Evolutionary conservation across 352 stramenopile genomes (phyloP).

Genomic region (Pythium insidiosum): DNA sequence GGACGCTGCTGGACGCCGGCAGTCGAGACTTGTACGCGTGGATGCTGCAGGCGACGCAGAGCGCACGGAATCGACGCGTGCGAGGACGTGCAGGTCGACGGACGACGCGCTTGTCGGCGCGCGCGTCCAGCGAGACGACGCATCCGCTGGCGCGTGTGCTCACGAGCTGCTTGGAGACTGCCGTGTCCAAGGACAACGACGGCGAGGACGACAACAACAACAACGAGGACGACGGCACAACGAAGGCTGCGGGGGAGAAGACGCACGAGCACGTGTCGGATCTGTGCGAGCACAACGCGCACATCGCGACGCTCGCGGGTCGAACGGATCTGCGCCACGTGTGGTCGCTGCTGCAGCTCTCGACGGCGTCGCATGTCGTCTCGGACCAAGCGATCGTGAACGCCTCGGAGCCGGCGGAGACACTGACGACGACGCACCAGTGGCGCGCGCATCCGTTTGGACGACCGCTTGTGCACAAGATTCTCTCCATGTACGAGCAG

Average conservation of each 20-base stretch:
- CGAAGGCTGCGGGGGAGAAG: neutral
- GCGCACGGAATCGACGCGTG: constrained; percentile 1
- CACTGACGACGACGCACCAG: constrained; percentile 39
- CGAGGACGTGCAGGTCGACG: no score
- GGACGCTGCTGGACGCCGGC: constrained; percentile 8
- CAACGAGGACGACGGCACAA: neutral
- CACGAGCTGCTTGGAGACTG: constrained; percentile 7
- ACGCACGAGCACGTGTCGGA: constrained; percentile 15
- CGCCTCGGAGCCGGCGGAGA: constrained; percentile 3
- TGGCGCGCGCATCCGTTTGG: constrained; percentile 81
- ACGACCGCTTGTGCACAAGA: constrained; percentile 61
- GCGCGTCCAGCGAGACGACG: constrained; percentile 9
- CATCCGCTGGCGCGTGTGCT: constrained; percentile 37
- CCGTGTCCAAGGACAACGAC: no score
- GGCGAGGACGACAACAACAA: no score
- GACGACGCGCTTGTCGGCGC: constrained; percentile 8
- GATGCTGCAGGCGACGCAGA: constrained; percentile 16
- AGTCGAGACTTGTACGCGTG: constrained; percentile 13
- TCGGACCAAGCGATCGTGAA: no score
- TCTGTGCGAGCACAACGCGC: constrained; percentile 56
- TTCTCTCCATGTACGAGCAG: constrained; percentile 77
- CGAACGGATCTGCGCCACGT: constrained; percentile 69
- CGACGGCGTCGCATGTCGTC: constrained; percentile 31
- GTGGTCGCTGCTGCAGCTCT: constrained; percentile 74
- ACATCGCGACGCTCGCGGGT: constrained; percentile 38